Evolutionary conservation across 352 stramenopile species (phyloP), one percentile per base, ranked within the genome.

Genomic region (Pythium diclinum): DNA sequence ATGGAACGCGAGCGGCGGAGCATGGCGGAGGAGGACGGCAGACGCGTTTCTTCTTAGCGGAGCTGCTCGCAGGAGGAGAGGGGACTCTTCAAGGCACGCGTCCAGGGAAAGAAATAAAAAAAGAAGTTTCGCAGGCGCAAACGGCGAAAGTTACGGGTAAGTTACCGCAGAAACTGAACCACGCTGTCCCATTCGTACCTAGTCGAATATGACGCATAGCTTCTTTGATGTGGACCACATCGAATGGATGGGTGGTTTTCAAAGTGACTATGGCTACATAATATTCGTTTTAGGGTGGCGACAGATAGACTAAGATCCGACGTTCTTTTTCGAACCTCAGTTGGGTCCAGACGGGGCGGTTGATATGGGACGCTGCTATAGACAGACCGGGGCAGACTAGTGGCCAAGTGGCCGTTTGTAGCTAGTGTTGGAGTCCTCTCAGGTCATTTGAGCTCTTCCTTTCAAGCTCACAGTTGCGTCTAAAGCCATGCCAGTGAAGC

Each of bases 1-100:
- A 38, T n/a, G 48, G 48, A n/a, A 38, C 48, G 55, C 33, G 28
- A 44, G 36, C 55, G 55, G 55, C 63, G 63, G 48, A 69, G 57
- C 63, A 69, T 69, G 47, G 11, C 30, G 60, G 40, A 28, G 49
- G 21, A 49, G 60, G 3, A 46, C 16, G 44, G 42, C 17, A 6
- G 59, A 51, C 25, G 30, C 47, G 48, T 51, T 32, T 21, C 46
- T 32, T 9, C 9, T 28, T 19, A 48, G 32, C 36, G 52, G 53
- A 59, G 30, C 32, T n/a, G 33, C 19, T 28, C 9, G 52, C 14
- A 13, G 28, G 28, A 38, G 32, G 28, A 57, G 23, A 57, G 23
- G 51, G 28, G 48, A 56, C 48, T 34, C 48, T 56, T 56, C 48
- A 56, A 56, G 48, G 48, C 48, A 56, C 25, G 48, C 48, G 48